phyloP scores from a whole-genome alignment of 2,329 filamentous ascomycete genomes.

The Plectosphaerella cucumerina region DNA sequence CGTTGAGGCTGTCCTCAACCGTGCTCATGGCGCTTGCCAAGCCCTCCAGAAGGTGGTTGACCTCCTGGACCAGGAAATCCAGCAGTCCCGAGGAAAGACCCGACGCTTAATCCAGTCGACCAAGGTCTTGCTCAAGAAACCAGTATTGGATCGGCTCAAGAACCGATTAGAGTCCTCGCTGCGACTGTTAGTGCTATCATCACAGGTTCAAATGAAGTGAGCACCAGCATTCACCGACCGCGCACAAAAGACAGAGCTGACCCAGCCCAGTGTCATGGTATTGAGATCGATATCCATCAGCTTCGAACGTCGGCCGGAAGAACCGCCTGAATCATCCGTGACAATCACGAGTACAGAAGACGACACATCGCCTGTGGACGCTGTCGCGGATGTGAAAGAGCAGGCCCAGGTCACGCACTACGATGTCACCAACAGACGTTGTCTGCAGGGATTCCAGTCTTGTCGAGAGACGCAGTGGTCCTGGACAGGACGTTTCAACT shows the following conservation, averaged over 20 bases:
- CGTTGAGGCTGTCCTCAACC: neutral
- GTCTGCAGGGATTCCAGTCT: too few relatives aligned
- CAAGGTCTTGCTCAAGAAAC: conserved; percentile 15
- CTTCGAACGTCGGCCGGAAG: too few relatives aligned
- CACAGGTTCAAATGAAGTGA: conserved; percentile 15
- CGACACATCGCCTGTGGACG: too few relatives aligned
- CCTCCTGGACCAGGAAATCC: conserved; percentile 9
- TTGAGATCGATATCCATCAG: too few relatives aligned
- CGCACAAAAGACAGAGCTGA: too few relatives aligned
- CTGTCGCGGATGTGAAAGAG: too few relatives aligned
- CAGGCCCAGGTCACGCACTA: too few relatives aligned
- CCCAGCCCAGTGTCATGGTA: too few relatives aligned
- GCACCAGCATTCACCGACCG: too few relatives aligned
- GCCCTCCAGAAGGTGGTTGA: conserved; percentile 8
- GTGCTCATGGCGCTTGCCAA: conserved; percentile 5
- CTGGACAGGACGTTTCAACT: neutral
- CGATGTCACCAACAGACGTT: too few relatives aligned
- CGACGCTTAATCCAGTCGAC: conserved; percentile 13
- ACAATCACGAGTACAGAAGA: too few relatives aligned
- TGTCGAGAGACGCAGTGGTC: neutral
- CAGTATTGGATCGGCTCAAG: conserved; percentile 12
- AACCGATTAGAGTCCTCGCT: conserved; percentile 12
- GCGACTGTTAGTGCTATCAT: conserved; percentile 10
- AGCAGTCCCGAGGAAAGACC: conserved; percentile 10
- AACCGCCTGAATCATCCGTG: too few relatives aligned